Conservation (phyloP, 108 stramenopile species). For the Cyclotella kingstonii region DNA sequence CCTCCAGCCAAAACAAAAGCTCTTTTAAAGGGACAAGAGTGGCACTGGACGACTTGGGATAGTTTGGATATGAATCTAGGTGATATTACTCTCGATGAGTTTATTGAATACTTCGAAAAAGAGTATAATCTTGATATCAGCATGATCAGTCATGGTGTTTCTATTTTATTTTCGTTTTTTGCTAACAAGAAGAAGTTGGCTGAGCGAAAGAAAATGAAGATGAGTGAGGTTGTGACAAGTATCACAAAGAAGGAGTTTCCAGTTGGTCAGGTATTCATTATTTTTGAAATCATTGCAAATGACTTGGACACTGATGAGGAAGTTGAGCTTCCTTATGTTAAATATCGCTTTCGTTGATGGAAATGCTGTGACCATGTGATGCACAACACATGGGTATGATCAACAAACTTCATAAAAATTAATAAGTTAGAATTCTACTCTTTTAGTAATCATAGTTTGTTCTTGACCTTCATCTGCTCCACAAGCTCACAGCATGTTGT, state of each 20-base stretch:
- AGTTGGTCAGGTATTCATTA: slow-evolving; percentile 84
- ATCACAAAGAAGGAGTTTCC: slow-evolving; percentile 92
- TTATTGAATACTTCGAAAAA: slow-evolving; percentile 89
- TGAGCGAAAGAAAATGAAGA: slow-evolving; percentile 92
- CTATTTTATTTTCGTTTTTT: slow-evolving; percentile 96
- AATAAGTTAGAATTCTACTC: no score
- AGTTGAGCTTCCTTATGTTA: slow-evolving; percentile 91
- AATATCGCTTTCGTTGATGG: slow-evolving; percentile 84
- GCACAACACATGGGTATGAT: no score
- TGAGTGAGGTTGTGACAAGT: slow-evolving; percentile 83
- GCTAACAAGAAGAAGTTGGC: slow-evolving; percentile 95
- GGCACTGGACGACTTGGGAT: slow-evolving; percentile 98
- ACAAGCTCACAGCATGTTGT: no score
- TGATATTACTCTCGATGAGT: slow-evolving; percentile 88
- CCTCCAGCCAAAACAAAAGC: slow-evolving; percentile 84
- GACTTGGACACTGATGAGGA: slow-evolving; percentile 93
- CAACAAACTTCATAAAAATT: no score
- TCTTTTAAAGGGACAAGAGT: slow-evolving; percentile 88
- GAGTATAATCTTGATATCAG: slow-evolving; percentile 95
- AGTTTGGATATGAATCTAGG: slow-evolving; percentile 83
- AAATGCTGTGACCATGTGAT: no score
- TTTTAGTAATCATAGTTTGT: no score
- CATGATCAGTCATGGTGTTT: slow-evolving; percentile 96
- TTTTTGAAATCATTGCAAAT: slow-evolving; percentile 89
- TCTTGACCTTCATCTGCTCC: no score